Evolutionary conservation across 1,284 basidiomycete species (phyloP).

Genomic region (Hymenochaete sp.): DNA sequence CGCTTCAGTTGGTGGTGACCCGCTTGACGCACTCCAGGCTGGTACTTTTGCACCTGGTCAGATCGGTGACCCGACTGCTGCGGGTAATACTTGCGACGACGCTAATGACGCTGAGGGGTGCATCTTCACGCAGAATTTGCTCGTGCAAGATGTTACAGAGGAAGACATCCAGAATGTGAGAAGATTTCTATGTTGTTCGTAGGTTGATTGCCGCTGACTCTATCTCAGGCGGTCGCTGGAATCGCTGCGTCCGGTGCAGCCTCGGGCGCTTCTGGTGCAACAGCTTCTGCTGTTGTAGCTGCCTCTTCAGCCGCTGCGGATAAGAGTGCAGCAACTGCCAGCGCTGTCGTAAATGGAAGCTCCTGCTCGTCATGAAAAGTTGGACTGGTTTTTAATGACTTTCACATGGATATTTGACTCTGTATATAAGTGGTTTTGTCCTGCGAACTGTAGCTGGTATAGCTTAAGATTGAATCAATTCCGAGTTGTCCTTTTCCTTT

Average conservation of each 20-base stretch:
- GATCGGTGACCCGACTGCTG: conserved; percentile 41
- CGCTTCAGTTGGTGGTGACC: conserved; percentile 52
- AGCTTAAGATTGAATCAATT: conserved; percentile 8
- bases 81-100: conserved; percentile 46
- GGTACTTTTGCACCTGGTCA: conserved; percentile 59
- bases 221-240: conserved; percentile 15
- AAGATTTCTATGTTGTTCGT: conserved; percentile 19
- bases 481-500: no score
- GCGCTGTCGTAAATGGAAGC: no score
- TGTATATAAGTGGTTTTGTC: not conserved
- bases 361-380: not conserved
- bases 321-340: conserved; percentile 7
- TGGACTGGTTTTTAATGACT: not conserved
- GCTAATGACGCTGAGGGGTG: conserved; percentile 48
- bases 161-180: conserved; percentile 52
- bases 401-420: not conserved
- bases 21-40: conserved; percentile 48
- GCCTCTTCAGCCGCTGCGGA: conserved; percentile 6
- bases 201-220: conserved; percentile 6
- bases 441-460: conserved; percentile 5
- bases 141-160: conserved; percentile 49
- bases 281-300: conserved; percentile 20
- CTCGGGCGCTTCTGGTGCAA: conserved; percentile 17
- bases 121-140: conserved; percentile 54
- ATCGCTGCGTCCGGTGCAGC: conserved; percentile 4